Conservation (phyloP, 2,329 filamentous ascomycete genomes). For the Colletotrichum filicis region DNA sequence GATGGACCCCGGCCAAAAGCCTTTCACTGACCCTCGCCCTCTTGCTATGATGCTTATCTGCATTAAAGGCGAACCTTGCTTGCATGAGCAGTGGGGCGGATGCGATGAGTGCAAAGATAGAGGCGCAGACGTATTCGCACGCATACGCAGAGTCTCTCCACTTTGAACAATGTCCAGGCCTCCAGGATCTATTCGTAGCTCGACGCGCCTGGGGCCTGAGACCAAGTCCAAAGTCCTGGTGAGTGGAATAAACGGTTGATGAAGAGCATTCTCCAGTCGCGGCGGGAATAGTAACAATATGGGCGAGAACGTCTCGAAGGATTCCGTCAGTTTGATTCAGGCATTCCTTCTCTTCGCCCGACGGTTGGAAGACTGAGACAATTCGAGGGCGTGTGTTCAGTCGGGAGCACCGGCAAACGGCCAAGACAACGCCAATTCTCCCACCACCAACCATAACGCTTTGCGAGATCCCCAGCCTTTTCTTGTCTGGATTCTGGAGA, state of each 20-base stretch:
- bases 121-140: background rate
- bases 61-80: background rate
- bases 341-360: slow-evolving; percentile 21
- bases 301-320: background rate
- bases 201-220: too few relatives aligned
- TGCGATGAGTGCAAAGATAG: background rate
- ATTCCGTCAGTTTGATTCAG: background rate
- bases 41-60: background rate
- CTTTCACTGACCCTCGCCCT: background rate
- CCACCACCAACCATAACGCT: slow-evolving; percentile 9
- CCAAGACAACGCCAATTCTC: slow-evolving; percentile 14
- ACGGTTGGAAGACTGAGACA: background rate
- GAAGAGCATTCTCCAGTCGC: background rate
- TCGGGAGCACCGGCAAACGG: slow-evolving; percentile 21
- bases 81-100: background rate
- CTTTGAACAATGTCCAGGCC: background rate
- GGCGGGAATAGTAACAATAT: background rate
- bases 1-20: background rate
- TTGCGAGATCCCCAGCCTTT: slow-evolving; percentile 11
- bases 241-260: background rate
- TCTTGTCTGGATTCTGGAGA: background rate
- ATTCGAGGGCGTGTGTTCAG: background rate
- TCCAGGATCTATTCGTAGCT: background rate
- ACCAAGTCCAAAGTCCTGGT: background rate
- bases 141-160: too few relatives aligned